Conservation (phyloP, 2,329 filamentous ascomycete genomes). For the Ceratocystiopsis sp. region DNA sequence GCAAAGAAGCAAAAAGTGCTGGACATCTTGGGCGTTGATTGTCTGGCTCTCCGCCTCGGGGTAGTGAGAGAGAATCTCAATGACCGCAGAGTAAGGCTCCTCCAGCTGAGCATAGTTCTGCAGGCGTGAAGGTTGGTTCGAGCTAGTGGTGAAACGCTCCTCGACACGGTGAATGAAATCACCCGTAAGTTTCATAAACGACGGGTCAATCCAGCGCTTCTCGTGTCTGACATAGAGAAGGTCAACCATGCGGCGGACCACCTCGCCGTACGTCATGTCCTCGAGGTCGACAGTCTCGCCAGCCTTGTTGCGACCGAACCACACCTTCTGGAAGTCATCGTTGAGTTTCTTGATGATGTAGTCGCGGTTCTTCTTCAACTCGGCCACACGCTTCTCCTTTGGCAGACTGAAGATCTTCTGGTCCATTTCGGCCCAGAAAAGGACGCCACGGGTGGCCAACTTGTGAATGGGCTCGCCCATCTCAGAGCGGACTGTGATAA, state of each 20-base stretch:
- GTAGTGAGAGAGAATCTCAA: slow-evolving; percentile 66
- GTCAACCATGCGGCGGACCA: slow-evolving; percentile 72
- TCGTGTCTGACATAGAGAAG: slow-evolving; percentile 87
- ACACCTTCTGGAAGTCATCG: slow-evolving; percentile 91
- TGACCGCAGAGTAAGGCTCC: slow-evolving; percentile 60
- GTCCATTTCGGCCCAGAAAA: slow-evolving; percentile 98
- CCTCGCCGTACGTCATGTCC: slow-evolving; percentile 89
- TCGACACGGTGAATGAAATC: slow-evolving; percentile 96
- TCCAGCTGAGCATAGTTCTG: slow-evolving; percentile 83
- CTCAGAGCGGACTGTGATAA: slow-evolving; percentile 93
- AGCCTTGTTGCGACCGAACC: slow-evolving; percentile 75
- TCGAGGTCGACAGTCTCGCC: slow-evolving; percentile 75
- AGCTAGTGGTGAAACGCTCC: slow-evolving; percentile 70
- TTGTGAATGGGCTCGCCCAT: slow-evolving; percentile 99
- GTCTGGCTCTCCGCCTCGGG: slow-evolving; percentile 78
- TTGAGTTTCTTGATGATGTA: slow-evolving; percentile 95
- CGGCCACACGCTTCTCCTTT: slow-evolving; percentile 79
- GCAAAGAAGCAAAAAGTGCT: slow-evolving; percentile 89
- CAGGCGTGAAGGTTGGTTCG: slow-evolving; percentile 61
- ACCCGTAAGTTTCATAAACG: slow-evolving; percentile 66
- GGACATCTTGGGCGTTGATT: slow-evolving; percentile 95
- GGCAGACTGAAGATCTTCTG: slow-evolving; percentile 93
- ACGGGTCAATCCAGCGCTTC: slow-evolving; percentile 77
- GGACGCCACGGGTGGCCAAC: slow-evolving; percentile 85
- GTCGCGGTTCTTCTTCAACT: slow-evolving; percentile 73